Base-by-base conservation (phyloP, 148 eudicot genomes). In the Tetragonia tetragonoides region DNA sequence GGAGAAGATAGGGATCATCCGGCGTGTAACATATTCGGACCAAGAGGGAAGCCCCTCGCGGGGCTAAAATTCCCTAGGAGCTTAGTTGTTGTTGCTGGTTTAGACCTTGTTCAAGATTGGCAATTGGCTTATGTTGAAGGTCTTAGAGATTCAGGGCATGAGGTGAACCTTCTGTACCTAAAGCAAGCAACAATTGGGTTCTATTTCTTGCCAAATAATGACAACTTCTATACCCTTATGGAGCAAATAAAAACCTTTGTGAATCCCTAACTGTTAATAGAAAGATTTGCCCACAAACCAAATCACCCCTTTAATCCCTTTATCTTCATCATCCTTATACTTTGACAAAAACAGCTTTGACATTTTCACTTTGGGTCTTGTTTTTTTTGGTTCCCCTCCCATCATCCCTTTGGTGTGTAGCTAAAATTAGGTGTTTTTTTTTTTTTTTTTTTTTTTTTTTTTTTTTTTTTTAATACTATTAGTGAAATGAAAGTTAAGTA, bases 21-120 rank as follows among this genome's bases (percentile, higher is more conserved):
- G n/a, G 97, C 97, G 3, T 89, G 95, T 74, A 93, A 93, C 37
- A 88, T 89, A 65, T 93, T 93, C 21, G 98, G 98, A 2, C 96
- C 92, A 0, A 77, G 92, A 24, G 85, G 89, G 21, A 49, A 21
- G 53, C 75, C 59, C 20, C 21, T 90, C 0, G 75, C 79, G 62
- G 89, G 87, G 8, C 4, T 90, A 0, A 61, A 70, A 1, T 84
- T 93, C 3, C 92, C 98, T 0, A 91, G 85, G 74, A 89, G 89
- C 21, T 76, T 93, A 9, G 92, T 91, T 3, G 92, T 87, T 20
- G 96, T 93, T 1, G 92, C 98, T 0, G 96, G 96, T 17, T 82
- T 87, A 40, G 97, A 93, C 77, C 87, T 93, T 60, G 79, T 84
- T 38, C 97, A 93, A 76, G 97, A 93, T 78, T 93, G 97, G 96